Evolutionary conservation across 768 basidiomycete species (phyloP).

Genomic region (Sporobolomyces phaffii): DNA sequence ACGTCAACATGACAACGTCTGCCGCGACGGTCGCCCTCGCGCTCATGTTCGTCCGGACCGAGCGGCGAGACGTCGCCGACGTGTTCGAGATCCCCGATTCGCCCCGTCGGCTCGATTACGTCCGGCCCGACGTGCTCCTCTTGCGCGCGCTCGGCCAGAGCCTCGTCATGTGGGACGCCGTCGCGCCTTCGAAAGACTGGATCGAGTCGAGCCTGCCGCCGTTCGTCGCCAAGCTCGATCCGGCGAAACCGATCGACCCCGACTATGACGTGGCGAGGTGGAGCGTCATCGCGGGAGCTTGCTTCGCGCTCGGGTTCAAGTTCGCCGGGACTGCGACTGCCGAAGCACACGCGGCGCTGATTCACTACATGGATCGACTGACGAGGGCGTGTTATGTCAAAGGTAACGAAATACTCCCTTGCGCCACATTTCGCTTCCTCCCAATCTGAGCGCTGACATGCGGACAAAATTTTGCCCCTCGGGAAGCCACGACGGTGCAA

Average conservation of each 20-base stretch:
- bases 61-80: constrained; percentile 76
- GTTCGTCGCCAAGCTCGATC: constrained; percentile 56
- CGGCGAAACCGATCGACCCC: constrained; percentile 60
- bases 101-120: constrained; percentile 66
- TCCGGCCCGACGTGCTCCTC: constrained; percentile 81
- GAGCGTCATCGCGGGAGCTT: constrained; percentile 82
- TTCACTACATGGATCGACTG: constrained; percentile 73
- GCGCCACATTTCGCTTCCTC: too few species aligned
- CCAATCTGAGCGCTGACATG: too few species aligned
- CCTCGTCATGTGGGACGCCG: constrained; percentile 79
- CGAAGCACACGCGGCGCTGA: constrained; percentile 75
- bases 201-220: constrained; percentile 59
- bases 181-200: constrained; percentile 55
- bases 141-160: constrained; percentile 68
- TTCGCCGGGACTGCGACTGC: constrained; percentile 89
- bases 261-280: constrained; percentile 75
- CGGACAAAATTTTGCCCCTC: too few species aligned
- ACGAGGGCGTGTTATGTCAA: constrained; percentile 63
- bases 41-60: constrained; percentile 84
- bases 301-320: constrained; percentile 85
- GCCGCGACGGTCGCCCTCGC: constrained; percentile 84
- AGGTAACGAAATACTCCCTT: too few species aligned
- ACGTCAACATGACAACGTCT: constrained; percentile 83
- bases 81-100: constrained; percentile 78
- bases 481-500: constrained; percentile 78